Conservation (phyloP, 192 early-diverging fungal species). For the Linderina pennispora region DNA sequence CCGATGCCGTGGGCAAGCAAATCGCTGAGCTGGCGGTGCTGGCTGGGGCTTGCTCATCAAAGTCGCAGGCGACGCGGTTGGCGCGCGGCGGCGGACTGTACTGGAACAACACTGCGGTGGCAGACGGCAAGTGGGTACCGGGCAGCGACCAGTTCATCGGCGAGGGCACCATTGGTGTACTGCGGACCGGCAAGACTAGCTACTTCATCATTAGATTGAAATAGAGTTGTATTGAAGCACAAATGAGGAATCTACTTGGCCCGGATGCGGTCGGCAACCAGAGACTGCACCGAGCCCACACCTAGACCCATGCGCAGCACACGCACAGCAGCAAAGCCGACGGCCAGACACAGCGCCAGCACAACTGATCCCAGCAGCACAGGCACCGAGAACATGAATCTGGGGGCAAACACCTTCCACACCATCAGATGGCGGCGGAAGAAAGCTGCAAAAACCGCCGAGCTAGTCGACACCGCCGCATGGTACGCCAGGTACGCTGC, state of each 20-base stretch:
- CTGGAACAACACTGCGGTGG: conserved; percentile 30
- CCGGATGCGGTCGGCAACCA: no score
- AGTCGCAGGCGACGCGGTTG: conserved; percentile 72
- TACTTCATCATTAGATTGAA: no score
- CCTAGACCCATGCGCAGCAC: conserved; percentile 16
- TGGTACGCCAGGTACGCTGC: conserved; percentile 49
- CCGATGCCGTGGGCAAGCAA: conserved; percentile 41
- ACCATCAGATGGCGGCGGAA: conserved; percentile 92
- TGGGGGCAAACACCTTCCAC: conserved; percentile 95
- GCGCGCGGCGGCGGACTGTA: conserved; percentile 79
- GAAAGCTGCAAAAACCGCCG: conserved; percentile 56
- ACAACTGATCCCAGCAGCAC: conserved; percentile 8
- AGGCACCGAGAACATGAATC: conserved; percentile 61
- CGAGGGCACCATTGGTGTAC: conserved; percentile 52
- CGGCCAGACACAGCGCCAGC: conserved; percentile 12
- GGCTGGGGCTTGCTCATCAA: conserved; percentile 60
- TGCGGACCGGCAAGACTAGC: conserved; percentile 77
- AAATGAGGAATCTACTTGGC: no score
- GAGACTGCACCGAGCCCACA: conserved; percentile 6
- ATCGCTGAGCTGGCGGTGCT: conserved; percentile 57
- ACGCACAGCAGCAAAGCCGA: conserved; percentile 21
- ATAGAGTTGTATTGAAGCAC: no score
- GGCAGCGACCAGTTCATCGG: conserved; percentile 53
- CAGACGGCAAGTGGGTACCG: conserved; percentile 29
- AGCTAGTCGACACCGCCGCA: conserved; percentile 31